Base-by-base conservation (phyloP, 371 early-diverging fungal genomes). In the Dinochytrium kinnereticum region DNA sequence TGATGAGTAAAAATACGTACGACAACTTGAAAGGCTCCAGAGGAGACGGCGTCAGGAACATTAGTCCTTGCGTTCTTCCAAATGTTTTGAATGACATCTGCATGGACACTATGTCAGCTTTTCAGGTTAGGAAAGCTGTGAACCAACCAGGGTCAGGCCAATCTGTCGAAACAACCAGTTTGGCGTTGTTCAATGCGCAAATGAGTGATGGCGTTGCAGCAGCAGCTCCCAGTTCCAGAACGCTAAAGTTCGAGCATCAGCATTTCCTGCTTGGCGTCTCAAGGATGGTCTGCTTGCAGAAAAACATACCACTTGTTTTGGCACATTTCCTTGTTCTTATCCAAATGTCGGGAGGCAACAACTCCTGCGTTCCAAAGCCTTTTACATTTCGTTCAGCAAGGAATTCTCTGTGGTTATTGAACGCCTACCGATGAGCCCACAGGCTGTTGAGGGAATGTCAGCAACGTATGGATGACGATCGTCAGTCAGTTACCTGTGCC, bases 311-410 rank as follows among this genome's bases (percentile, higher is more conserved):
- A 79, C 75, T 93, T 94, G 55, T 84, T 83, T 5, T 74, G 57
- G 5, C 89, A 86, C 2, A 92, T 71, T 2, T 83, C 81, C 34
- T 88, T 88, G 72, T 89, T 79, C 36, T 75, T 57, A 71, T 96
- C 96, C 64, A 97, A 82, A 74, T 92, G 89, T 38, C 88, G 81
- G 30, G 95, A 91, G 84, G 95, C 88, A 40, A 89, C 87, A 74
- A 91, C 90, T 65, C 93, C 92, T 0, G 96, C 95, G 75, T 97
- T 97, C 96, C 96, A 96, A 59, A 96, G 85, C 64, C n/a, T n/a
- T n/a, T n/a, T n/a, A n/a, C n/a, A n/a, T n/a, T n/a, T n/a, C n/a
- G n/a, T n/a, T n/a, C n/a, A n/a, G n/a, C n/a, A n/a, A n/a, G n/a
- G n/a, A n/a, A n/a, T n/a, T n/a, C n/a, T n/a, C n/a, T n/a, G n/a